Percentiles rank a stretch among this genome's conserved stretches.
phyloP scores from a whole-genome alignment of 352 stramenopile genomes.

The Lagenidium giganteum region DNA sequence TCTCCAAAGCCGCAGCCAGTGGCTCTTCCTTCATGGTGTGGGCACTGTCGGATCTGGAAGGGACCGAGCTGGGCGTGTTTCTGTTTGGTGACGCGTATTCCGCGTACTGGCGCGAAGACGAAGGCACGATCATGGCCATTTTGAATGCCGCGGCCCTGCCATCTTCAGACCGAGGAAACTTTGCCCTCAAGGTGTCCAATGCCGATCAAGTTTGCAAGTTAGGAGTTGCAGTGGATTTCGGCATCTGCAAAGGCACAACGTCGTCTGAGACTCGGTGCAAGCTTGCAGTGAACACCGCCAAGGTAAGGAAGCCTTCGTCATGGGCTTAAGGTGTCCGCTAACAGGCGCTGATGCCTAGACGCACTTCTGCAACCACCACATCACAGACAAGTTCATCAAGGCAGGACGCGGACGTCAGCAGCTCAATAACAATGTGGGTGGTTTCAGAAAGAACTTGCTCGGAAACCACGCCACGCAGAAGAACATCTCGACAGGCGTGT shows the following conservation, averaged over 20 bases:
- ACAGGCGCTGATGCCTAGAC: no score
- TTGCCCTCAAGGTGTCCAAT: conserved; percentile 71
- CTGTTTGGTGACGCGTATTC: conserved; percentile 73
- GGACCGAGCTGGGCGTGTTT: conserved; percentile 66
- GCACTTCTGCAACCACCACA: conserved; percentile 77
- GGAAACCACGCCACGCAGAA: conserved; percentile 42
- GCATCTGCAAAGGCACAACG: conserved; percentile 72
- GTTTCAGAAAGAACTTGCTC: conserved; percentile 64
- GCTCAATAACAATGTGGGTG: conserved; percentile 68
- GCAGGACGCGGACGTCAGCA: conserved; percentile 66
- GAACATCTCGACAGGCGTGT: conserved; percentile 78
- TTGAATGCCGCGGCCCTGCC: conserved; percentile 65
- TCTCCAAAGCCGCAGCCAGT: conserved; percentile 59
- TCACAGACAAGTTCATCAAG: conserved; percentile 64
- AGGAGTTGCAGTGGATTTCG: conserved; percentile 60
- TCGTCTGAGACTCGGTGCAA: conserved; percentile 53
- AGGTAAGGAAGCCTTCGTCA: no score
- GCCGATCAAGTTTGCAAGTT: conserved; percentile 55
- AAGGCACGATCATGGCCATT: conserved; percentile 60
- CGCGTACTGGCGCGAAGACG: conserved; percentile 53
- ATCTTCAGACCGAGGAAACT: conserved; percentile 66
- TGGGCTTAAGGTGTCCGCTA: no score
- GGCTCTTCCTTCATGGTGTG: conserved; percentile 79
- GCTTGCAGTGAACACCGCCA: conserved; percentile 68
- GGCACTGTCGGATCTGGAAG: conserved; percentile 65